A percentile compares a stretch with the other conserved stretches of the same genome.
Evolutionary conservation across 768 basidiomycete species (phyloP).

Genomic region (Boletellus ananiceps): DNA sequence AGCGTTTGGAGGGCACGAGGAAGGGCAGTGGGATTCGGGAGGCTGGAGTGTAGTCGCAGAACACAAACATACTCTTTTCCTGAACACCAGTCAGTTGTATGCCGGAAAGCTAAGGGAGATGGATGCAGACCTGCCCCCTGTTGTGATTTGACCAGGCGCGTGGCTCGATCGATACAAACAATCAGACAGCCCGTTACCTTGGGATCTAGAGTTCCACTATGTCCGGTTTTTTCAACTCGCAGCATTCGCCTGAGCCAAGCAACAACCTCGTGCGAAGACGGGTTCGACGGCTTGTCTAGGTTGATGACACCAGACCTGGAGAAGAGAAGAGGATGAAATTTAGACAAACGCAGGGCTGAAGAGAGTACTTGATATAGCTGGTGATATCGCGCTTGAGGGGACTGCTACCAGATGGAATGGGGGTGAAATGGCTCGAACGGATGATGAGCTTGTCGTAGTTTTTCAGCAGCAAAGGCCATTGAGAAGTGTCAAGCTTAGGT

Average conservation of each 20-base stretch:
- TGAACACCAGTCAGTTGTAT: slow-evolving; percentile 23
- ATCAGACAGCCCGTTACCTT: slow-evolving; percentile 99
- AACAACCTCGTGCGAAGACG: slow-evolving; percentile 98
- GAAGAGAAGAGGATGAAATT: slow-evolving; percentile 3
- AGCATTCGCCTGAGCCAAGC: slow-evolving; percentile 98
- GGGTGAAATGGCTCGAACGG: slow-evolving; percentile 96
- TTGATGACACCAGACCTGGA: slow-evolving; percentile 97
- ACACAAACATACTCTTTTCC: slow-evolving; percentile 99
- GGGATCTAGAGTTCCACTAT: slow-evolving; percentile 97
- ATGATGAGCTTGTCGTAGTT: slow-evolving; percentile 97
- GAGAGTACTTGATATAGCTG: slow-evolving; percentile 80
- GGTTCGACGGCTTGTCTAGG: slow-evolving; percentile 98
- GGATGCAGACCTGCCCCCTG: slow-evolving; percentile 84
- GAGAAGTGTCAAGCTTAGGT: slow-evolving; percentile 86
- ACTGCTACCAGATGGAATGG: slow-evolving; percentile 89
- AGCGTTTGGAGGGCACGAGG: slow-evolving; percentile 94
- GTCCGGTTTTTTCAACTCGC: slow-evolving; percentile 96
- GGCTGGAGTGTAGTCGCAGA: slow-evolving; percentile 80
- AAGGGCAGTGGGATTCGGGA: slow-evolving; percentile 79
- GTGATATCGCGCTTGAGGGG: slow-evolving; percentile 93
- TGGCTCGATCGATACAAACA: slow-evolving; percentile 98
- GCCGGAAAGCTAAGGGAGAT: background rate
- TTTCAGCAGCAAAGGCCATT: slow-evolving; percentile 97
- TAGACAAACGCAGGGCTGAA: background rate
- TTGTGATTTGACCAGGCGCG: slow-evolving; percentile 95